phyloP scores from a whole-genome alignment of 129 eudicot genomes.

The Heracleum sosnowskyi region DNA sequence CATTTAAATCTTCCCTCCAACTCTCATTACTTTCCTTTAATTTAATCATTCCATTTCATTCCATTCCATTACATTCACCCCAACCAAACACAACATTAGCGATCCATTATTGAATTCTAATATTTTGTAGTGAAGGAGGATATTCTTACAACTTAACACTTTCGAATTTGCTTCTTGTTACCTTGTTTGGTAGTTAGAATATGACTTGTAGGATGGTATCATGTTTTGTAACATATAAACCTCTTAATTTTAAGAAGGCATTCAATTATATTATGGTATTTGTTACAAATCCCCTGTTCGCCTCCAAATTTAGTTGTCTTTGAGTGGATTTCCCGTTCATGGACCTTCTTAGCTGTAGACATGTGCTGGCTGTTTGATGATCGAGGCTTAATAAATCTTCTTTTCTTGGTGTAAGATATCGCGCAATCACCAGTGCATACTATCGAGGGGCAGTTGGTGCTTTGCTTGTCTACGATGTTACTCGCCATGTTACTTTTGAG shows the following conservation, averaged over 20 bases:
- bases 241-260: background rate
- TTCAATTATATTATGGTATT: background rate
- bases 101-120: background rate
- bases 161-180: background rate
- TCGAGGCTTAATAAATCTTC: background rate
- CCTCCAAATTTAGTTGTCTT: background rate
- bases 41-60: too few species aligned
- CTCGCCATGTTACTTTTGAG: constrained; percentile 71
- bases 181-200: background rate
- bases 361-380: background rate
- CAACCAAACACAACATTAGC: too few species aligned
- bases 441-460: constrained; percentile 83
- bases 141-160: background rate
- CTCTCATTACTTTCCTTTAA: too few species aligned
- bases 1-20: too few species aligned
- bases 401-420: constrained; percentile 38
- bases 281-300: background rate
- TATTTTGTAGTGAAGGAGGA: too few species aligned
- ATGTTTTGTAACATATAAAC: background rate
- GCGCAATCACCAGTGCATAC: constrained; percentile 80
- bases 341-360: background rate
- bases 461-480: constrained; percentile 63
- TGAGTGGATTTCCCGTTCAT: background rate
- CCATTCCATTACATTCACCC: too few species aligned
- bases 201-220: background rate